These are phyloP conservation scores for Fusarium sp. DNA, from an alignment of 2,329 filamentous ascomycete species.

Conservation along the genomic window DNA sequence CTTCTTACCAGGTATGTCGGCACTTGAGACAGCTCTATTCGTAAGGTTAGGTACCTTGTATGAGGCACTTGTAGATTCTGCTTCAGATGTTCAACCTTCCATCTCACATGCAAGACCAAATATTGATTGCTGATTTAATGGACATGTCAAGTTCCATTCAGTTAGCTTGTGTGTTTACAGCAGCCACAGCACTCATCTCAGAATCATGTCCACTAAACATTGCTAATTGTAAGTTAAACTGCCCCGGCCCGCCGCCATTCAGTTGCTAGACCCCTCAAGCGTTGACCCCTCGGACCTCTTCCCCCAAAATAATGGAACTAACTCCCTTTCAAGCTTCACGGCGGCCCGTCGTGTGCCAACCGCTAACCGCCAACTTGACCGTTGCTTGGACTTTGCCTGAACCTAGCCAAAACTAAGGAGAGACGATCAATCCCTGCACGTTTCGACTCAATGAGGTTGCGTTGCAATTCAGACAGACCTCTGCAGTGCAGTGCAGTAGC, in stretches of 20 bases:
- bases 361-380: constrained; percentile 6
- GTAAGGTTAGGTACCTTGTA: neutral
- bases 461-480: too few species aligned
- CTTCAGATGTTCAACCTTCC: neutral
- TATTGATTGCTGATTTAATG: neutral
- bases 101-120: neutral
- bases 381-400: constrained; percentile 11
- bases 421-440: constrained; percentile 21
- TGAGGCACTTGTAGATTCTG: neutral
- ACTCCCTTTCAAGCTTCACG: constrained; percentile 3
- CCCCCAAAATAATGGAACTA: neutral
- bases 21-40: neutral
- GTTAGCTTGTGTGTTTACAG: neutral
- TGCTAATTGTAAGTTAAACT: constrained; percentile 5
- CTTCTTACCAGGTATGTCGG: neutral
- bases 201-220: constrained; percentile 2
- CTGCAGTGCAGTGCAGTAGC: constrained; percentile 1
- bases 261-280: constrained; percentile 18
- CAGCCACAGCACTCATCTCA: constrained; percentile 5
- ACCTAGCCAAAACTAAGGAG: constrained; percentile 21
- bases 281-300: constrained; percentile 17
- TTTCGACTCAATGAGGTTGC: constrained; percentile 30
- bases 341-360: constrained; percentile 16
- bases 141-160: neutral
- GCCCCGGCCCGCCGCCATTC: constrained; percentile 22